These are phyloP conservation scores for Panaeolus cyanescens DNA, from an alignment of 768 basidiomycete species.

Conservation along the genomic window DNA sequence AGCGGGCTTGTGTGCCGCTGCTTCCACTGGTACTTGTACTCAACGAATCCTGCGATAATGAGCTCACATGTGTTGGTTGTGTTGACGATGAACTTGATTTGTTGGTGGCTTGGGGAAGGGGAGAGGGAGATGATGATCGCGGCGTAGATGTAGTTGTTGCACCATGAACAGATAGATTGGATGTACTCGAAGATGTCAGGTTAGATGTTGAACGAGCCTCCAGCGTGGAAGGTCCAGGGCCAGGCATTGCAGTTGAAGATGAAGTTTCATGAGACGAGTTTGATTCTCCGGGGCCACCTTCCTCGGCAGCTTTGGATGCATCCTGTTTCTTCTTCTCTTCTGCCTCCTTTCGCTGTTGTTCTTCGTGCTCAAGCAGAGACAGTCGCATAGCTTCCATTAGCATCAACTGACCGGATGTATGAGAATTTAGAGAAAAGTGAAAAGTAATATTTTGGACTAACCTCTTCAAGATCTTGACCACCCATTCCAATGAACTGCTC, in stretches of 20 bases:
- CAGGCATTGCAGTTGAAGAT: constrained; percentile 20
- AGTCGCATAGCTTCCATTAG: constrained; percentile 99
- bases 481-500: constrained; percentile 74
- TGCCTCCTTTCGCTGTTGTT: constrained; percentile 79
- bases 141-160: not conserved
- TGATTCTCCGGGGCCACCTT: constrained; percentile 8
- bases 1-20: not conserved
- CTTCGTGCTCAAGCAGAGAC: constrained; percentile 92
- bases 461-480: constrained; percentile 94
- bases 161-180: constrained; percentile 16
- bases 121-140: constrained; percentile 23
- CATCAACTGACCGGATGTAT: constrained; percentile 75
- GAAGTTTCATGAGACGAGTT: constrained; percentile 24
- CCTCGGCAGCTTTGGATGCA: constrained; percentile 33
- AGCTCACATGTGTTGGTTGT: constrained; percentile 13
- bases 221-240: constrained; percentile 34
- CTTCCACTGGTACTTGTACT: constrained; percentile 20
- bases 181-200: constrained; percentile 23
- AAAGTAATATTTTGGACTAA: constrained; percentile 33
- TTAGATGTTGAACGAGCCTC: constrained; percentile 26
- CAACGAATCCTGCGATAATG: constrained; percentile 20
- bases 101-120: constrained; percentile 19
- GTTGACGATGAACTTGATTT: constrained; percentile 17
- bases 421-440: constrained; percentile 2
- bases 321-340: constrained; percentile 66